Evolutionary conservation across 2,329 filamentous ascomycete genomes (phyloP).

Genomic region (Knoxdaviesia capensis): DNA sequence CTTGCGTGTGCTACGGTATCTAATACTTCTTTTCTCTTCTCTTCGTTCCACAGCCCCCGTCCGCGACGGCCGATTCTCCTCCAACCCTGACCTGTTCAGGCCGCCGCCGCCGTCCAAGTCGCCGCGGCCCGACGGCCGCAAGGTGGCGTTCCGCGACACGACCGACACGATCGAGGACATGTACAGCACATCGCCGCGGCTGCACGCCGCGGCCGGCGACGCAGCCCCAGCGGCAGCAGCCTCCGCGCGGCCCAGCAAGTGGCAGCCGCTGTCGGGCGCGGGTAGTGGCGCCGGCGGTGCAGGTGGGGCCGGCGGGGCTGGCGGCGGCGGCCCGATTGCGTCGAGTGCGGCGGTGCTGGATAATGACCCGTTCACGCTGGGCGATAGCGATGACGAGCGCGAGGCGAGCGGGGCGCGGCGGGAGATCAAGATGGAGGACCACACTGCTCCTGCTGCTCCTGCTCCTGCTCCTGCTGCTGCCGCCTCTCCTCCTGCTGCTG

Average conservation of each 20-base stretch:
- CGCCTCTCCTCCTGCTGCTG: no score
- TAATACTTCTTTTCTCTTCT: constrained; percentile 4
- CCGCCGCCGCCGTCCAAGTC: constrained; percentile 33
- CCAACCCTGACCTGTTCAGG: constrained; percentile 69
- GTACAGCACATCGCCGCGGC: constrained; percentile 44
- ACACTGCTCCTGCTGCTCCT: no score
- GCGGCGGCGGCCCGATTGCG: constrained; percentile 54
- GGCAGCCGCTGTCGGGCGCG: constrained; percentile 79
- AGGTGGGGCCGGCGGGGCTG: no score
- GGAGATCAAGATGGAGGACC: constrained; percentile 28
- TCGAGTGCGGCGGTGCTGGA: constrained; percentile 22
- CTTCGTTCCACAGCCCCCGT: constrained; percentile 24
- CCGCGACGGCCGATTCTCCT: constrained; percentile 36
- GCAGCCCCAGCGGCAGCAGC: background rate
- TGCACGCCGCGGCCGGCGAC: constrained; percentile 26
- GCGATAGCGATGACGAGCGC: constrained; percentile 90
- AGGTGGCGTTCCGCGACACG: constrained; percentile 36
- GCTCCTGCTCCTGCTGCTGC: no score
- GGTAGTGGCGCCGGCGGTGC: constrained; percentile 17
- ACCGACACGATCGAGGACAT: constrained; percentile 57
- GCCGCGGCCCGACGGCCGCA: constrained; percentile 27
- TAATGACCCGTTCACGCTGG: constrained; percentile 90
- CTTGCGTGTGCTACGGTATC: background rate
- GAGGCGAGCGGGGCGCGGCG: constrained; percentile 15
- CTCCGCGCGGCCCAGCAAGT: constrained; percentile 65